These are phyloP conservation scores for Aspergillus hancockii DNA, from an alignment of 495 filamentous ascomycete species.

Conservation along the genomic window DNA sequence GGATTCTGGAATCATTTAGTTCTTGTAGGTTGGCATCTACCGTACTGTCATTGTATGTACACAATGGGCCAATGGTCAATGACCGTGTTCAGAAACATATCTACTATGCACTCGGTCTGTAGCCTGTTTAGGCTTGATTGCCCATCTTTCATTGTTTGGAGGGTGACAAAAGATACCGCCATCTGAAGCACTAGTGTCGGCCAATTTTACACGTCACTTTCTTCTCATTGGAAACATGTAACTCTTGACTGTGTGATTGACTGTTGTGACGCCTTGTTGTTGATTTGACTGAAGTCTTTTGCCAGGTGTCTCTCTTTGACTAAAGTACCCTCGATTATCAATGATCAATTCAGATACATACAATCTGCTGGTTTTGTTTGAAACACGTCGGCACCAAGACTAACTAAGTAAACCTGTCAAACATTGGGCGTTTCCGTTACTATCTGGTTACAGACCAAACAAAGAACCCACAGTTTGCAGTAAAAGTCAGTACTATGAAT, in stretches of 20 bases:
- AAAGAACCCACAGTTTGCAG: not conserved
- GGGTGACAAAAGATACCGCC: not conserved
- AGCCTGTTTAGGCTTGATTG: slow-evolving; percentile 1
- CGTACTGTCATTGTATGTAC: not conserved
- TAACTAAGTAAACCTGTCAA: not conserved
- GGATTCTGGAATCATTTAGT: slow-evolving; percentile 12
- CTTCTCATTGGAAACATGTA: slow-evolving; percentile 3
- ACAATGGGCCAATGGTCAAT: not conserved
- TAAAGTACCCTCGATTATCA: not conserved
- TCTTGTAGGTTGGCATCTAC: not conserved
- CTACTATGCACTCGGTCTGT: not conserved
- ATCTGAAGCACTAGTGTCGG: slow-evolving; percentile 1
- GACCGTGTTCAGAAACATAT: not conserved
- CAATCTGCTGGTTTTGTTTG: not conserved
- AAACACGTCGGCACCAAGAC: not conserved
- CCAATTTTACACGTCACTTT: not conserved
- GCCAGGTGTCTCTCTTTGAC: not conserved
- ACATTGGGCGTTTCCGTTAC: not conserved
- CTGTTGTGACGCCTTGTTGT: not conserved
- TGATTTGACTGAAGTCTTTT: not conserved
- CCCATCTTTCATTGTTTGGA: not conserved
- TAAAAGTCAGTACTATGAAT: not conserved
- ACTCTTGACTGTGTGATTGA: not conserved
- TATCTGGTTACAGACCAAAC: not conserved
- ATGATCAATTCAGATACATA: not conserved